Conservation (phyloP, 2,329 filamentous ascomycete genomes). For the Rhinocladiella mackenziei region DNA sequence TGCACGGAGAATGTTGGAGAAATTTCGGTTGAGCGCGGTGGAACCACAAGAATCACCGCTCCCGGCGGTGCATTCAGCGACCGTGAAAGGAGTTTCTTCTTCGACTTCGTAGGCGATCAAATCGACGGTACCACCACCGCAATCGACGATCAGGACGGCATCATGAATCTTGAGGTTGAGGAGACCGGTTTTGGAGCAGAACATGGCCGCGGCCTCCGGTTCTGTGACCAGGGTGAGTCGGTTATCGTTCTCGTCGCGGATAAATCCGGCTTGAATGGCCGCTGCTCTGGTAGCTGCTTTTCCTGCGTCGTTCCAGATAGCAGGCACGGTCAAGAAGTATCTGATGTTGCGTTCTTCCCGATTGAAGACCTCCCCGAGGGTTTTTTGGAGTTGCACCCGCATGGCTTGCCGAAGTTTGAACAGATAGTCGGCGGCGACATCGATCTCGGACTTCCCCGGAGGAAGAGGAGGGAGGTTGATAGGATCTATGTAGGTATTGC, state of each 20-base stretch:
- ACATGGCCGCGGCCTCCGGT: slow-evolving; percentile 93
- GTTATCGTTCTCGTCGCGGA: slow-evolving; percentile 97
- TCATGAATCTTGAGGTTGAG: slow-evolving; percentile 97
- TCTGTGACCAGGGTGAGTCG: slow-evolving; percentile 90
- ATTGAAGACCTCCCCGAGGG: slow-evolving; percentile 94
- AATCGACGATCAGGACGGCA: slow-evolving; percentile 96
- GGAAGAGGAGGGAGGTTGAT: slow-evolving; percentile 97
- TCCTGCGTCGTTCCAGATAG: slow-evolving; percentile 98
- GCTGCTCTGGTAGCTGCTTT: slow-evolving; percentile 95
- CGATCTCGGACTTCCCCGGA: slow-evolving; percentile 96
- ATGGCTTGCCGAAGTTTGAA: slow-evolving; percentile 98
- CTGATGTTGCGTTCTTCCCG: slow-evolving; percentile 96
- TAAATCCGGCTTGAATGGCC: slow-evolving; percentile 93
- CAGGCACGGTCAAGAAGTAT: slow-evolving; percentile 97
- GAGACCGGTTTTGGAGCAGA: slow-evolving; percentile 94
- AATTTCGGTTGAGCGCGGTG: slow-evolving; percentile 96
- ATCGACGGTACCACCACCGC: slow-evolving; percentile 96
- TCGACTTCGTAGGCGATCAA: slow-evolving; percentile 98
- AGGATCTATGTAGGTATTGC: slow-evolving; percentile 98
- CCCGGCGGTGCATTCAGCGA: slow-evolving; percentile 93
- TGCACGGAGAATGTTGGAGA: slow-evolving; percentile 93
- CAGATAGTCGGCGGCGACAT: slow-evolving; percentile 97
- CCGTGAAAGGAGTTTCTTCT: slow-evolving; percentile 93
- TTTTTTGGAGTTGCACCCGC: slow-evolving; percentile 93
- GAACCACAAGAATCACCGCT: slow-evolving; percentile 97